phyloP scores from a whole-genome alignment of 768 basidiomycete genomes.

The Suillus plorans region DNA sequence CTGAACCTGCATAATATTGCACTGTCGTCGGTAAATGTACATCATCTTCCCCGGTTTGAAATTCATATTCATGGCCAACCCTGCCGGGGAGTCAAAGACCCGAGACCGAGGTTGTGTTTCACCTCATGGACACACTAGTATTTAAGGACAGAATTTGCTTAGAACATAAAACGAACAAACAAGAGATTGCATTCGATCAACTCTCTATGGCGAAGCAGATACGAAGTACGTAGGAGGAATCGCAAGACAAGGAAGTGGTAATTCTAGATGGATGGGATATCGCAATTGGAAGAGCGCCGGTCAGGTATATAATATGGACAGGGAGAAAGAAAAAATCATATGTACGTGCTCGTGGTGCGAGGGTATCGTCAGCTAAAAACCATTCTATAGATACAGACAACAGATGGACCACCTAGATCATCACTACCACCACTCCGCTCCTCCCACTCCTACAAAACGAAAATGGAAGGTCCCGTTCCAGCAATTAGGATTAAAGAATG shows the following conservation, averaged over 20 bases:
- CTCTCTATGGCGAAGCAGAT: background rate
- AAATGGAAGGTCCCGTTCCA: constrained; percentile 2
- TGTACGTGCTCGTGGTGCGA: constrained; percentile 3
- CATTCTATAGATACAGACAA: constrained; percentile 12
- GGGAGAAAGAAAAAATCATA: background rate
- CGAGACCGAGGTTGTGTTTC: background rate
- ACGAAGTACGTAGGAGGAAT: constrained; percentile 12
- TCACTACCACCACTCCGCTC: background rate
- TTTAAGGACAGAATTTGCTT: background rate
- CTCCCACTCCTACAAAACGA: background rate
- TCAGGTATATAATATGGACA: constrained; percentile 4
- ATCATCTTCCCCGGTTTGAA: background rate
- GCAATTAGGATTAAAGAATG: constrained; percentile 33
- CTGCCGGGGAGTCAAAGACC: background rate
- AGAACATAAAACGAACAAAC: background rate
- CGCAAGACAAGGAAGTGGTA: constrained; percentile 22
- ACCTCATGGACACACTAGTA: background rate
- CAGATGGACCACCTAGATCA: constrained; percentile 2
- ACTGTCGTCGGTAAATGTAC: background rate
- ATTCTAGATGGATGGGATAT: constrained; percentile 17
- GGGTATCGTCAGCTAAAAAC: constrained; percentile 8
- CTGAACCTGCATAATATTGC: background rate
- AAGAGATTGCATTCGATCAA: background rate
- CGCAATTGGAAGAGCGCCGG: constrained; percentile 11
- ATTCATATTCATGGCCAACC: background rate